These are phyloP conservation scores for Pseudevernia furfuracea DNA, from an alignment of 495 filamentous ascomycete genomes.

Conservation along the genomic window DNA sequence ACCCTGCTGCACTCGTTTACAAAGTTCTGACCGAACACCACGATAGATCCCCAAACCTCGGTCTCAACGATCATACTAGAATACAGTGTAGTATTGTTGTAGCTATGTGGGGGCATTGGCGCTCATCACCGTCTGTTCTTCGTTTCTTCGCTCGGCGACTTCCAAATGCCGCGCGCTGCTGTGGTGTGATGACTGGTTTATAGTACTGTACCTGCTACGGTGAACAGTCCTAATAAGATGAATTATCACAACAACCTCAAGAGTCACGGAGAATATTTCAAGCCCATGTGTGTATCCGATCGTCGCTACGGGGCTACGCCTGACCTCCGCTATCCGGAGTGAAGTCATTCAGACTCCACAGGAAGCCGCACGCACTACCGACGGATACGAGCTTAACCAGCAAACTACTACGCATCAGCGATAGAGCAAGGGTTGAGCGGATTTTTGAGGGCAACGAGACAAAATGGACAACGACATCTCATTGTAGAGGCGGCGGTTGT, in stretches of 20 bases:
- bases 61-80: too few relatives aligned
- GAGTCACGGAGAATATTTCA: neutral
- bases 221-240: neutral
- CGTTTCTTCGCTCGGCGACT: slow-evolving; percentile 27
- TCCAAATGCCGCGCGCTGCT: slow-evolving; percentile 25
- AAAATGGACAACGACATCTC: slow-evolving; percentile 3
- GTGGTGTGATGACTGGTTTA: slow-evolving; percentile 32
- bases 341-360: neutral
- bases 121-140: slow-evolving; percentile 10
- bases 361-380: neutral
- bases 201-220: slow-evolving; percentile 31
- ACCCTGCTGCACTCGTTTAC: too few relatives aligned
- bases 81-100: too few relatives aligned
- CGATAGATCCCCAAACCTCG: too few relatives aligned
- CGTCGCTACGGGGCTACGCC: slow-evolving; percentile 5
- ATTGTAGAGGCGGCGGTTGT: slow-evolving; percentile 21
- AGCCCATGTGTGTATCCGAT: neutral
- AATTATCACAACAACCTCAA: too few relatives aligned
- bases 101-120: too few relatives aligned
- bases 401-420: neutral
- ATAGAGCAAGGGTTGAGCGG: neutral
- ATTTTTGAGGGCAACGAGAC: neutral
- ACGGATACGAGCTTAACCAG: neutral
- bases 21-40: too few relatives aligned
- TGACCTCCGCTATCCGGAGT: slow-evolving; percentile 1